A percentile compares a stretch with the other conserved stretches of the same genome.
phyloP scores from a whole-genome alignment of 2,329 filamentous ascomycete species.

The Aspergillus caelatus region DNA sequence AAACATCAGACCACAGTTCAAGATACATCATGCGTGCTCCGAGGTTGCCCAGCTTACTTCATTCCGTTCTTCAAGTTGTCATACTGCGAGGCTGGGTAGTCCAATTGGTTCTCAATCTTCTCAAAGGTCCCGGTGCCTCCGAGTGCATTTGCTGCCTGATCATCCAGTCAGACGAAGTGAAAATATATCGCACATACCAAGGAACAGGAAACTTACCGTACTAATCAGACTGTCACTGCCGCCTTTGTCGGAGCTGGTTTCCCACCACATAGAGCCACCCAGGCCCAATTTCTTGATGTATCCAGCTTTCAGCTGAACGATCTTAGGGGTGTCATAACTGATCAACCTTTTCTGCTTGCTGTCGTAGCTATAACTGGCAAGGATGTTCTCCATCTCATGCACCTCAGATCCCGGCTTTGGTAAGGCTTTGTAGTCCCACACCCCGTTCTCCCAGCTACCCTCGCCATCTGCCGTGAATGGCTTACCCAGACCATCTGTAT shows the following conservation, averaged over 20 bases:
- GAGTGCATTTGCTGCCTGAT: conserved; percentile 35
- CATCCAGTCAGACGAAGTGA: neutral
- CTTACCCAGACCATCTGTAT: conserved; percentile 73
- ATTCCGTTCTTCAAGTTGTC: conserved; percentile 53
- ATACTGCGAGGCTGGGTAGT: conserved; percentile 57
- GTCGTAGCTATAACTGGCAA: conserved; percentile 55
- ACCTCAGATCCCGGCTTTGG: conserved; percentile 57
- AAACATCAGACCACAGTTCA: neutral
- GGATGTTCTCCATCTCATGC: neutral
- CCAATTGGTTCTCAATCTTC: conserved; percentile 49
- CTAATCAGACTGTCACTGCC: conserved; percentile 68
- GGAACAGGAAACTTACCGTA: conserved; percentile 41
- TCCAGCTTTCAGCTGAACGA: conserved; percentile 69
- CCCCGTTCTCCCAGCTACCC: conserved; percentile 81
- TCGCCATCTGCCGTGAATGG: conserved; percentile 65
- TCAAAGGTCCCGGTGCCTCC: conserved; percentile 47
- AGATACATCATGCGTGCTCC: neutral
- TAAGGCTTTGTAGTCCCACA: conserved; percentile 80
- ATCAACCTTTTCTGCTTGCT: conserved; percentile 63
- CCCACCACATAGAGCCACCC: conserved; percentile 97
- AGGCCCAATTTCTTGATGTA: conserved; percentile 70
- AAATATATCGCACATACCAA: neutral
- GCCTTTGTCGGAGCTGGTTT: conserved; percentile 75
- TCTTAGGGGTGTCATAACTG: conserved; percentile 72
- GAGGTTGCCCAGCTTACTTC: neutral